Percentiles rank a stretch among this genome's conserved stretches.
Evolutionary conservation across 371 early-diverging fungal genomes (phyloP).

Genomic region (Hamiltosporidium tvaerminnensis): DNA sequence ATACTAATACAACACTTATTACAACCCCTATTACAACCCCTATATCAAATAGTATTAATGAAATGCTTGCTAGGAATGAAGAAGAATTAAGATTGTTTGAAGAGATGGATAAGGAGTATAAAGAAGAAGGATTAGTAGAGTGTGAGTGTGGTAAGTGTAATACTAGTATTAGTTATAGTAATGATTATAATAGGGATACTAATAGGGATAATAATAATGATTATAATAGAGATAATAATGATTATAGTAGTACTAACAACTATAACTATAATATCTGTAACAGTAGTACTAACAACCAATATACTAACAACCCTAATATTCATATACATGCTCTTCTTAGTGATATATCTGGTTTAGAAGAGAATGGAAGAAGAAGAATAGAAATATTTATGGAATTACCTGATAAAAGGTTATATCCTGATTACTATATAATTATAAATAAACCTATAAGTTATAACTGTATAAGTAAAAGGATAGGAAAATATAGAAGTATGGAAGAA

Average conservation of each 20-base stretch:
- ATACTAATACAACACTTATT: too few species aligned
- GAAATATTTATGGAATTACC: not conserved
- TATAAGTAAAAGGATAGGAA: conserved; percentile 31
- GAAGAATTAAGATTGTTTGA: not conserved
- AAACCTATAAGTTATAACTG: conserved; percentile 29
- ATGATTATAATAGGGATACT: not conserved
- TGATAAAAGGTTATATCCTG: conserved; percentile 4
- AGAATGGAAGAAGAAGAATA: not conserved
- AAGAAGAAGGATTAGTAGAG: not conserved
- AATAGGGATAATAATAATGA: too few species aligned
- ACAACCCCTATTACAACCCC: too few species aligned
- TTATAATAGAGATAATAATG: not conserved
- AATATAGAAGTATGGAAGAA: conserved; percentile 33
- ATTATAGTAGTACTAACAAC: not conserved
- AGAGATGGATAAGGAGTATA: not conserved
- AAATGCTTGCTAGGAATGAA: not conserved
- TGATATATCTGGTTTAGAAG: not conserved
- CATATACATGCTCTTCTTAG: not conserved
- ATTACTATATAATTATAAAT: conserved; percentile 34
- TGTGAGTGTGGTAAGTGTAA: not conserved
- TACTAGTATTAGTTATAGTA: not conserved
- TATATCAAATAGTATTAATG: too few species aligned
- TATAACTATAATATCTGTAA: not conserved
- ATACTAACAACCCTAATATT: not conserved
- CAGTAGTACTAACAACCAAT: not conserved